Conservation (phyloP, 257 asterid species). For the Solanum bukasovii region DNA sequence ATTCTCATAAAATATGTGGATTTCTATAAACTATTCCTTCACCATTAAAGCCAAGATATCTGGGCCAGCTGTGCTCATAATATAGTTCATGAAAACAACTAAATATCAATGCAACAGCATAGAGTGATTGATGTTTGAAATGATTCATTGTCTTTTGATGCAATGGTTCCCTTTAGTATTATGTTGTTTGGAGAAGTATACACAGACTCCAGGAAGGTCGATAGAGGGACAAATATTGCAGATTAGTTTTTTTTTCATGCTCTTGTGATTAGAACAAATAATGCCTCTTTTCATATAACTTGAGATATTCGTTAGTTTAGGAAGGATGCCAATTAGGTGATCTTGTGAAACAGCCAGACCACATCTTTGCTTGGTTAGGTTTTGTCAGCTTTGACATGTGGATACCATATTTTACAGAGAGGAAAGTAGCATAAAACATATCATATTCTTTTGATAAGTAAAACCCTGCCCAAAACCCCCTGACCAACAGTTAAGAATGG, state of each 20-base stretch:
- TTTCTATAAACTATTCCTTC: background rate
- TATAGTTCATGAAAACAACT: background rate
- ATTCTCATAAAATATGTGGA: background rate
- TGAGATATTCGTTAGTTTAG: background rate
- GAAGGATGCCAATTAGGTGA: background rate
- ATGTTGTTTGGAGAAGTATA: background rate
- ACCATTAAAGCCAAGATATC: background rate
- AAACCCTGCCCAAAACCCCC: background rate
- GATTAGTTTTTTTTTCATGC: background rate
- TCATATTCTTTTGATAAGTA: background rate
- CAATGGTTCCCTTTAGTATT: background rate
- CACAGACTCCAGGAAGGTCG: background rate
- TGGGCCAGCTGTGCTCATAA: background rate
- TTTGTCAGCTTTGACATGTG: background rate
- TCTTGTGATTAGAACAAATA: background rate
- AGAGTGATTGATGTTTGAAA: background rate
- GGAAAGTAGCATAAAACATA: background rate
- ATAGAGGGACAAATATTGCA: background rate
- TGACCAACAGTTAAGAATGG: background rate
- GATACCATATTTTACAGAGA: background rate
- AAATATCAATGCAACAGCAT: background rate
- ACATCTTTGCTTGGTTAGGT: background rate
- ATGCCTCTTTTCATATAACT: background rate
- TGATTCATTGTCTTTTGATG: background rate
- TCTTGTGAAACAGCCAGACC: background rate